Base-by-base conservation (phyloP, 2,329 filamentous ascomycete species). In the Nemania sp. region DNA sequence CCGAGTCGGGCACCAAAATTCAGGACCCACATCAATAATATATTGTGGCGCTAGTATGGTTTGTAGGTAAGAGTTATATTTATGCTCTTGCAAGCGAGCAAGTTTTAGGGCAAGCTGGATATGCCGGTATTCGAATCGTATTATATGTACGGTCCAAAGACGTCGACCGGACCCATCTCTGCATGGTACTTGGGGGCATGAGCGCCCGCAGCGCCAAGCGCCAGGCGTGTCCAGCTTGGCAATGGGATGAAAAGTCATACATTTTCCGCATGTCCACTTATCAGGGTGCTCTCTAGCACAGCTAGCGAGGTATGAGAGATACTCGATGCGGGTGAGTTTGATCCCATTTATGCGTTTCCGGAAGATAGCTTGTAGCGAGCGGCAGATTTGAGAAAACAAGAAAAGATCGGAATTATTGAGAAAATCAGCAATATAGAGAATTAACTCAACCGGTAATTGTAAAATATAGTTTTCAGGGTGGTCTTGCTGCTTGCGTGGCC, bases 81-180 rank as follows among this genome's bases (percentile, higher is more conserved):
- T 36, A 2, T 6, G 14, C 9, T 40, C 2, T 20, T 49, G 39
- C 15, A 52, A 23, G 6, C 49, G 53, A 11, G 44, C 24, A 14
- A 52, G 49, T 19, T 56, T 56, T 5, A 56, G 39, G 3, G 49
- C 44, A 3, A 52, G 53, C 33, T 52, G 39, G 20, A 52, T 15
- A 31, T 56, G 53, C 3, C 20, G 44, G 23, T 49, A 34, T 15
- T 41, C 44, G 6, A 51, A 12, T 11, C 24, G 5, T 12, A 39
- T 50, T 11, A 23, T 15, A 15, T 7, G 6, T 19, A 5, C 2
- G 22, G 9, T 6, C 3, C 3, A 11, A 11, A 23, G 33, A n/a
- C 20, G n/a, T 17, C 2, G 20, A 26, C 30, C 19, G 42, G 19
- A 15, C 42, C 28, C 5, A 19, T 3, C 3, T 9, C 40, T 3